These are phyloP conservation scores for Lachnum nothofagi DNA, from an alignment of 2,329 filamentous ascomycete genomes.

Conservation along the genomic window DNA sequence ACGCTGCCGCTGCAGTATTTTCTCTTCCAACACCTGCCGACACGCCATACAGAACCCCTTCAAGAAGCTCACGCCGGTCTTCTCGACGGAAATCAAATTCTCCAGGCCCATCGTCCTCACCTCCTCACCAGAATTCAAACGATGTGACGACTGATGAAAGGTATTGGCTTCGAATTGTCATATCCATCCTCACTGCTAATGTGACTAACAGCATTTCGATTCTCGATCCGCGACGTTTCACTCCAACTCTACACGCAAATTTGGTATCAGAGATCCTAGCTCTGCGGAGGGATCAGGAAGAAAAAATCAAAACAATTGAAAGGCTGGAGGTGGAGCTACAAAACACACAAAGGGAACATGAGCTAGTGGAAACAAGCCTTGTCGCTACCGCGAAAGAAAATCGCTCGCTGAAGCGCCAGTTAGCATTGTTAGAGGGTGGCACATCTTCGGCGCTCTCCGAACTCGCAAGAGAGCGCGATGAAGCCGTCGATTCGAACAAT, in stretches of 20 bases:
- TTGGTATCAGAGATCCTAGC: conserved; percentile 90
- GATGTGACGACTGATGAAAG: conserved; percentile 62
- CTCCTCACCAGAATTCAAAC: conserved; percentile 49
- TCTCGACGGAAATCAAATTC: conserved; percentile 51
- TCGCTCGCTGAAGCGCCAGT: conserved; percentile 75
- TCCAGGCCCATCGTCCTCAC: conserved; percentile 58
- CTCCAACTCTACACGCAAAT: conserved; percentile 88
- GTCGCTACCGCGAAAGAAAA: conserved; percentile 66
- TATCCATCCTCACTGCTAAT: conserved; percentile 13
- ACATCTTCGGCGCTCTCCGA: conserved; percentile 81
- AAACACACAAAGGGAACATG: conserved; percentile 66
- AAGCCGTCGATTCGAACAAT: conserved; percentile 64
- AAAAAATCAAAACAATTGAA: conserved; percentile 82
- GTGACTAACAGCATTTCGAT: conserved; percentile 46
- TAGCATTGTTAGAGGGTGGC: conserved; percentile 81
- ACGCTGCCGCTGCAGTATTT: conserved; percentile 50
- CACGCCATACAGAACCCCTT: conserved; percentile 68
- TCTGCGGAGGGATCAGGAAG: conserved; percentile 82
- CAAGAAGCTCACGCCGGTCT: conserved; percentile 54
- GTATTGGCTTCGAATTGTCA: conserved; percentile 41
- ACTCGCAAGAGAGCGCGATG: conserved; percentile 78
- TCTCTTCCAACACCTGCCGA: conserved; percentile 65
- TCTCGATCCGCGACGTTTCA: conserved; percentile 86
- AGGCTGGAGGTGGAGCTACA: conserved; percentile 73
- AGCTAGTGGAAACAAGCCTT: conserved; percentile 59